A percentile compares a stretch with the other conserved stretches of the same genome.
phyloP scores from a whole-genome alignment of 116 monocot genomes.

The Dioscorea cayenensis region DNA sequence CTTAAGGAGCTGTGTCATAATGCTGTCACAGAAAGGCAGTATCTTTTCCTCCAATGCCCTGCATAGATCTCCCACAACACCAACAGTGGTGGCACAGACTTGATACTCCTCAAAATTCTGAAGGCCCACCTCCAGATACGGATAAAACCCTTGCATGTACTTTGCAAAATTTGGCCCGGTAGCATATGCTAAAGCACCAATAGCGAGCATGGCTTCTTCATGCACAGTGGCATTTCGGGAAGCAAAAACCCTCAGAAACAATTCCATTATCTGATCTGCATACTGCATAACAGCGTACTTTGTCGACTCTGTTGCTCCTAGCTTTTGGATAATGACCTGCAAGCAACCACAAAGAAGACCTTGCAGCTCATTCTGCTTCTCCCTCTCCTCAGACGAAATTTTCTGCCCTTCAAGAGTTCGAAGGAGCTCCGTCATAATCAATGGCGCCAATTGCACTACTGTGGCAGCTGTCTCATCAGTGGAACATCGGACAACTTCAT shows the following conservation, averaged over 20 bases:
- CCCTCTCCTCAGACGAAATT: conserved; percentile 34
- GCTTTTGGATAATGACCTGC: conserved; percentile 61
- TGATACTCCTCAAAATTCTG: conserved; percentile 48
- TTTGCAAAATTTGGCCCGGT: conserved; percentile 28
- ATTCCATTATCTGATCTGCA: conserved; percentile 33
- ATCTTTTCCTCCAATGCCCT: conserved; percentile 38
- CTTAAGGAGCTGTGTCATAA: conserved; percentile 60
- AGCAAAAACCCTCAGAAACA: conserved; percentile 48
- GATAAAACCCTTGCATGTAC: conserved; percentile 36
- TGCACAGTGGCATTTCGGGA: conserved; percentile 55
- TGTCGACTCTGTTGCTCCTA: conserved; percentile 33
- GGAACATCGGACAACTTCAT: conserved; percentile 57
- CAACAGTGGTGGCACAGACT: conserved; percentile 46
- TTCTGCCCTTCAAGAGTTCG: conserved; percentile 49
- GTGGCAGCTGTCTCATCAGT: conserved; percentile 46
- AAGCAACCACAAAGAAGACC: conserved; percentile 66
- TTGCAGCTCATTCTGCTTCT: conserved; percentile 65
- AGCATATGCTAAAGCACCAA: conserved; percentile 51
- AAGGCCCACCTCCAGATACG: conserved; percentile 55
- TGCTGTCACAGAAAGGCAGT: conserved; percentile 44
- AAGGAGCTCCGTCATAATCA: conserved; percentile 57
- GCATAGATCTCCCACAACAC: conserved; percentile 45
- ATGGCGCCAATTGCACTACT: conserved; percentile 48
- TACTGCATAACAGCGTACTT: conserved; percentile 35
- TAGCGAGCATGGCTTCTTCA: conserved; percentile 65